Evolutionary conservation across 1,284 basidiomycete species (phyloP), one percentile per base, ranked within the genome.

Genomic region (Anthracocystis setariae): DNA sequence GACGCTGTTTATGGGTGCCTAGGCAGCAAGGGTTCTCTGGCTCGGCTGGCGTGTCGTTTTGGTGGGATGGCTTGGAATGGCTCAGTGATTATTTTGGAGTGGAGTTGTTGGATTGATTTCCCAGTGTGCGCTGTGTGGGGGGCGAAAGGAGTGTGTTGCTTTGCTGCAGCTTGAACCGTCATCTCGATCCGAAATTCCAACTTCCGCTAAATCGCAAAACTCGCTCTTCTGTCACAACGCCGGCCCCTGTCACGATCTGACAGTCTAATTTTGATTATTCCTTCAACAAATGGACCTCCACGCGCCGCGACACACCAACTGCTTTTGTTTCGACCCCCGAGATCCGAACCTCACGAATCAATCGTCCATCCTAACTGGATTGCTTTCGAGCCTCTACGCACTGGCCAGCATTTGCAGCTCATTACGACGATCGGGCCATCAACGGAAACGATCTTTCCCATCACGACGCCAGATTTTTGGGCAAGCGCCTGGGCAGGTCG

Each of bases 131-230:
- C n/a, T n/a, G n/a, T n/a, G n/a, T n/a, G 29, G 40, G 43, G 20
- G 32, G 42, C 37, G 25, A 42, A 39, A 47, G 43, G 45, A 21
- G 27, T 42, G 56, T 43, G 23, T 55, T 55, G 29, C 37, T 49
- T 55, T 55, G 29, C 37, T 49, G 47, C 24, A 55, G 60, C 47
- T 46, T 51, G 51, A 35, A 35, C 39, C n/a, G 40, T 46, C 23
- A 50, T 37, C 53, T 52, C 61, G 61, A 63, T 63, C 61, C 46
- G 48, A 63, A 40, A 37, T 55, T 42, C 40, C 40, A 42, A 42
- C 40, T 7, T 7, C 40, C 40, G 39, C 57, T 48, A 27, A 46
- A 48, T 45, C 45, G 54, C 46, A 37, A 33, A 33, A 8, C 29
- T 29, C 7, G 29, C 29, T 29, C 29, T n/a, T n/a, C n/a, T n/a